Conservation (phyloP, 2,329 filamentous ascomycete genomes). For the Aspergillus sp. region DNA sequence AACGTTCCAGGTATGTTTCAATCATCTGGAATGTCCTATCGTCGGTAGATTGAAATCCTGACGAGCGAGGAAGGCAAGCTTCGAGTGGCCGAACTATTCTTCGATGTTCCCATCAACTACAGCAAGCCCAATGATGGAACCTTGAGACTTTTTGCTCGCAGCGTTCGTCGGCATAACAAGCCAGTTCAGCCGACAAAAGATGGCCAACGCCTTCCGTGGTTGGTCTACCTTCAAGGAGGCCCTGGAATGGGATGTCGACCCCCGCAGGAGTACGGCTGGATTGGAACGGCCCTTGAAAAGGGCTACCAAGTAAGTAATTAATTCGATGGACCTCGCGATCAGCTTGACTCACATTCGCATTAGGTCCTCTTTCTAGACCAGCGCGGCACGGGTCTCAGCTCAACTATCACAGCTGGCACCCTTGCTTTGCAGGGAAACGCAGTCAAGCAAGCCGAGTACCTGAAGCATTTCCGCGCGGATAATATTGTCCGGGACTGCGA, state of each 20-base stretch:
- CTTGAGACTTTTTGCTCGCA: slow-evolving; percentile 76
- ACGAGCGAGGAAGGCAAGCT: slow-evolving; percentile 62
- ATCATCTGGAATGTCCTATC: background rate
- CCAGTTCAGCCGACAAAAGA: slow-evolving; percentile 51
- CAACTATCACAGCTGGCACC: slow-evolving; percentile 72
- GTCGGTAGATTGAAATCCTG: background rate
- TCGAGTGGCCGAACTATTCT: slow-evolving; percentile 77
- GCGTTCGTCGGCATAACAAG: slow-evolving; percentile 58
- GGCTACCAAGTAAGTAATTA: slow-evolving; percentile 68
- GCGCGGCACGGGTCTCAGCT: slow-evolving; percentile 82
- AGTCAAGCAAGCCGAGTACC: slow-evolving; percentile 71
- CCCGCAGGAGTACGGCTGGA: slow-evolving; percentile 72
- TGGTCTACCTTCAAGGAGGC: slow-evolving; percentile 79
- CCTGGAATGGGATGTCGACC: slow-evolving; percentile 75
- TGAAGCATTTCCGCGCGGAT: slow-evolving; percentile 84
- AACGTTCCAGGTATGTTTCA: slow-evolving; percentile 36
- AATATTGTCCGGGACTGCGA: slow-evolving; percentile 88
- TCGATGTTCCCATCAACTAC: slow-evolving; percentile 83
- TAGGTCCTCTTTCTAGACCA: slow-evolving; percentile 79
- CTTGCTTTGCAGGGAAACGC: slow-evolving; percentile 64
- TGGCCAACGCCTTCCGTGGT: slow-evolving; percentile 56
- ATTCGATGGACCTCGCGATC: background rate
- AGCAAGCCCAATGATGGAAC: slow-evolving; percentile 58
- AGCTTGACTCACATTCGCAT: background rate
- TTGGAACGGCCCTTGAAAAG: slow-evolving; percentile 68